phyloP scores from a whole-genome alignment of 1,284 basidiomycete genomes.

The Microbotryum scabiosae region DNA sequence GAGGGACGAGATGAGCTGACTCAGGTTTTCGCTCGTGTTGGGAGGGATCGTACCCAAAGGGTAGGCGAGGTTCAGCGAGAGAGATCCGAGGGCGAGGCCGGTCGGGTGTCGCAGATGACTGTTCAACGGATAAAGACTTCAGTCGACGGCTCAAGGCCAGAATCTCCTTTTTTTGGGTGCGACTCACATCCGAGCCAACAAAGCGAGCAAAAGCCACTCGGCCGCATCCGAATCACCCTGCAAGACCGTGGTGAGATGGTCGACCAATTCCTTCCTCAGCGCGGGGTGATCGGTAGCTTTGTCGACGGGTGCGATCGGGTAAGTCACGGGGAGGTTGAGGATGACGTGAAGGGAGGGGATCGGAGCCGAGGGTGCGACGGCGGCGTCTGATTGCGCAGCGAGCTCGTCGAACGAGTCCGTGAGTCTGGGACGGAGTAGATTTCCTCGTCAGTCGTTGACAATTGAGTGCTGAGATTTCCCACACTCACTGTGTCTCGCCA shows the following conservation, averaged over 20 bases:
- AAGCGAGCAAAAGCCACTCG: slow-evolving; percentile 63
- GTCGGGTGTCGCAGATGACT: slow-evolving; percentile 59
- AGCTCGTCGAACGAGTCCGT: slow-evolving; percentile 17
- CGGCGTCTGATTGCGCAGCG: neutral
- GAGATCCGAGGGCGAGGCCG: slow-evolving; percentile 57
- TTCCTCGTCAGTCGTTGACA: neutral
- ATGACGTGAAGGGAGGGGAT: slow-evolving; percentile 28
- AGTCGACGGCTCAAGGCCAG: neutral
- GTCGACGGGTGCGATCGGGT: neutral
- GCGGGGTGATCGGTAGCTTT: neutral
- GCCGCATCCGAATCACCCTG: slow-evolving; percentile 62
- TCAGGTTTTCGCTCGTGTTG: slow-evolving; percentile 47
- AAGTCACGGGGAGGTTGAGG: slow-evolving; percentile 5
- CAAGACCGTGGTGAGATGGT: slow-evolving; percentile 60
- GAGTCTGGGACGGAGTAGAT: neutral
- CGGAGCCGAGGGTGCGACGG: neutral
- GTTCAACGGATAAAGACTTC: slow-evolving; percentile 6
- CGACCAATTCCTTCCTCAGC: slow-evolving; percentile 51
- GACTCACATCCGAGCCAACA: slow-evolving; percentile 60
- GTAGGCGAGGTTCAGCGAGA: slow-evolving; percentile 54
- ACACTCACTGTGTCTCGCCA: slow-evolving; percentile 22
- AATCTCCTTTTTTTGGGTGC: neutral
- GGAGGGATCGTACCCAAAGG: slow-evolving; percentile 38
- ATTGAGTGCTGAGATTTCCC: neutral
- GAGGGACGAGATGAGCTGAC: slow-evolving; percentile 46